Conservation (phyloP, 164 flowering plant genomes). For the Kingdonia uniflora region DNA sequence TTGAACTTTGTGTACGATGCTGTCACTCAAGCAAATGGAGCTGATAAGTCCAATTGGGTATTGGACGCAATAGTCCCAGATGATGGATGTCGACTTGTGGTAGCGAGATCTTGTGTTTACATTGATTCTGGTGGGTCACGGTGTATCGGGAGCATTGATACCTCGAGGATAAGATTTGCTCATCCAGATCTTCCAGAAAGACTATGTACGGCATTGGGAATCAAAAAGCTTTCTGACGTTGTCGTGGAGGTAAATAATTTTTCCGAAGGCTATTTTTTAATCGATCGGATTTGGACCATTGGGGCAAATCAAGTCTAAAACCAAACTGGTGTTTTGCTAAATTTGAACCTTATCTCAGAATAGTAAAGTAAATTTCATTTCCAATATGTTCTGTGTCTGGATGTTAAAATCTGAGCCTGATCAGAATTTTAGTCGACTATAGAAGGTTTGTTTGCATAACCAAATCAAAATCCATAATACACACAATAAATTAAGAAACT, state of each 20-base stretch:
- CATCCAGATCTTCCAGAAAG: slow-evolving; percentile 73
- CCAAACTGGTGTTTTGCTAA: too few species aligned
- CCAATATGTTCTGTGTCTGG: too few species aligned
- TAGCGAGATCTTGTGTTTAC: slow-evolving; percentile 76
- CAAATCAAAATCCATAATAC: too few species aligned
- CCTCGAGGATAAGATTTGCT: slow-evolving; percentile 71
- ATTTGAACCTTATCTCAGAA: too few species aligned
- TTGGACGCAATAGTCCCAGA: slow-evolving; percentile 78
- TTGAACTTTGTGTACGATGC: slow-evolving; percentile 56
- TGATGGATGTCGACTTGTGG: slow-evolving; percentile 90
- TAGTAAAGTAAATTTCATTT: too few species aligned
- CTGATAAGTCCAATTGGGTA: slow-evolving; percentile 31
- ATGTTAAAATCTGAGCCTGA: too few species aligned
- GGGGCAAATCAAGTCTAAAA: too few species aligned
- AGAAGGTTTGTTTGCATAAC: too few species aligned
- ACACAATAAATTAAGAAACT: too few species aligned
- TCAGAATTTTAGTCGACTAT: too few species aligned
- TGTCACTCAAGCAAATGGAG: slow-evolving; percentile 17
- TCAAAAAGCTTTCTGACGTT: slow-evolving; percentile 73
- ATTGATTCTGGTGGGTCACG: slow-evolving; percentile 77
- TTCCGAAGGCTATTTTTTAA: too few species aligned
- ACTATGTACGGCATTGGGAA: slow-evolving; percentile 49
- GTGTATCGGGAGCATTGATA: slow-evolving; percentile 58
- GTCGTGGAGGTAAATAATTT: slow-evolving; percentile 82
- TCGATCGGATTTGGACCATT: neutral